Base-by-base conservation (phyloP, 768 basidiomycete species). In the Daedaleopsis sinensis region DNA sequence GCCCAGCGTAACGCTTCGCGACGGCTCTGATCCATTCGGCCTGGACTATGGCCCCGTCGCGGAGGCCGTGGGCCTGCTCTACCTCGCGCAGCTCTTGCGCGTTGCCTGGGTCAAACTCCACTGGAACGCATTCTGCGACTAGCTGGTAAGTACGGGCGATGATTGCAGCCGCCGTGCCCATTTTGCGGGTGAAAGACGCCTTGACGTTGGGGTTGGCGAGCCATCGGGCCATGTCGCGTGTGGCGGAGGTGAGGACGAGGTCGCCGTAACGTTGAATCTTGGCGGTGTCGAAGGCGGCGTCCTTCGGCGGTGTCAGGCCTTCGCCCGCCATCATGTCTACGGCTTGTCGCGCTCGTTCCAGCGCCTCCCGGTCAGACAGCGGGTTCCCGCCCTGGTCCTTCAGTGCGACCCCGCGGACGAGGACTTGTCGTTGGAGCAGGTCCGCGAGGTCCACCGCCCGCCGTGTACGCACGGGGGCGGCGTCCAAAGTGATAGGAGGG, bases 1-100 rank as follows among this genome's bases (percentile, higher is more conserved):
- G 77, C 0, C 38, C 46, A 4, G 19, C 24, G 0, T 13, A 12
- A 1, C 70, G 62, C 4, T 52, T 24, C 11, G 66, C 62, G 0
- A 53, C 21, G 0, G 70, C 63, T 43, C 74, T 75, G 13, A 76
- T 68, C 66, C 60, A 77, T 7, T 60, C 51, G 7, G 67, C 67
- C 5, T 23, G n/a, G 0, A 36, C 24, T 1, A 76, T 63, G 5
- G 46, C 35, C 0, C 58, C 59, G 0, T 35, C 39, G 2, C 23
- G 19, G 52, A 53, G 52, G 8, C 19, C 37, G 19, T 53, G 36
- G 1, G 37, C 37, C 3, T n/a, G n/a, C n/a, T 53, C 52, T 1
- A 53, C n/a, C 8, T 3, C n/a, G 1, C 52, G 52, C 18, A 53
- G 52, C 11, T 5, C 36, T 32, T 18, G 32, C 1, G 11, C n/a